These are phyloP conservation scores for Penicillium brevicompactum DNA, from an alignment of 2,329 filamentous ascomycete genomes.

Conservation along the genomic window DNA sequence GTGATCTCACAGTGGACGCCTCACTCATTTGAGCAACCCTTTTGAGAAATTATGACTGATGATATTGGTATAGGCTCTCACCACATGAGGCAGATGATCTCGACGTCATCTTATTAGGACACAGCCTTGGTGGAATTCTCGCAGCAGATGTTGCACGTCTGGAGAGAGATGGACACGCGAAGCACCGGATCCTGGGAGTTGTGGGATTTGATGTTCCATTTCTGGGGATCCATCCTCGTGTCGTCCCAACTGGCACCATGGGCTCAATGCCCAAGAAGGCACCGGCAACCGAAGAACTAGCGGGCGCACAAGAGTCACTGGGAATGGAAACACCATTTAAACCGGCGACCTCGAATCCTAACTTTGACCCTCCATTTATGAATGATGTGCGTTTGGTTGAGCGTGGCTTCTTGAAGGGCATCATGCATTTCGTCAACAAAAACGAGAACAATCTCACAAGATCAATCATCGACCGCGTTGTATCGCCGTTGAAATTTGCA, in stretches of 20 bases:
- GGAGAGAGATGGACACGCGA: slow-evolving; percentile 31
- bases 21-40: not conserved
- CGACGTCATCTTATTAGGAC: slow-evolving; percentile 80
- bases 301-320: slow-evolving; percentile 20
- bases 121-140: slow-evolving; percentile 87
- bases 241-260: slow-evolving; percentile 77
- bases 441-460: slow-evolving; percentile 71
- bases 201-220: slow-evolving; percentile 86
- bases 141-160: slow-evolving; percentile 76
- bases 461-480: slow-evolving; percentile 72
- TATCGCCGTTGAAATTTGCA: slow-evolving; percentile 82
- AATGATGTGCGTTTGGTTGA: slow-evolving; percentile 74
- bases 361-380: slow-evolving; percentile 73
- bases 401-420: slow-evolving; percentile 63
- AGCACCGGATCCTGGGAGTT: slow-evolving; percentile 76
- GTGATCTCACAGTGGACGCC: slow-evolving; percentile 11
- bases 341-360: slow-evolving; percentile 49
- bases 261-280: slow-evolving; percentile 64
- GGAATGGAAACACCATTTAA: slow-evolving; percentile 23
- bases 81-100: slow-evolving; percentile 74
- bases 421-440: slow-evolving; percentile 79
- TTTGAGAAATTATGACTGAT: not conserved
- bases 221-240: slow-evolving; percentile 83
- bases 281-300: slow-evolving; percentile 18
- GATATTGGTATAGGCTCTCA: slow-evolving; percentile 56